phyloP scores from a whole-genome alignment of 805 yeast species.

The Teunomyces aglyptinius region DNA sequence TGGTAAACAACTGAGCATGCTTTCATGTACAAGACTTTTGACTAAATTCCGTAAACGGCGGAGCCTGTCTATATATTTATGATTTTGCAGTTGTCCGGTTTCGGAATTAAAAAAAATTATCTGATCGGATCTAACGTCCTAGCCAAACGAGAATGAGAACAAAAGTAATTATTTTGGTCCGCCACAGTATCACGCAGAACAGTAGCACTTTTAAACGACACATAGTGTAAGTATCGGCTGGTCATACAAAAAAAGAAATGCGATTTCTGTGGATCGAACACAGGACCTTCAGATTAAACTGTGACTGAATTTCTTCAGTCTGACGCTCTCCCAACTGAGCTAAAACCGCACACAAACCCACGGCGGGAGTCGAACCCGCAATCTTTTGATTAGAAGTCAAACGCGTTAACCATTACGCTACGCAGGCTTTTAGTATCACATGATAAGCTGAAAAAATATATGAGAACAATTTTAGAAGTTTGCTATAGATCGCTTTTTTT shows the following conservation, averaged over 20 bases:
- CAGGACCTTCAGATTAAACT: slow-evolving; percentile 75
- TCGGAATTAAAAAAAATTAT: slow-evolving; percentile 4
- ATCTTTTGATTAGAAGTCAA: slow-evolving; percentile 24
- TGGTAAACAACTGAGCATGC: slow-evolving; percentile 8
- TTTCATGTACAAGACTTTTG: not conserved
- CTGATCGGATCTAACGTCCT: slow-evolving; percentile 10
- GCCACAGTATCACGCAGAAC: not conserved
- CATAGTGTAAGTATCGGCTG: too few relatives aligned
- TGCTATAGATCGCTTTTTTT: not conserved
- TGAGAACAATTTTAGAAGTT: not conserved
- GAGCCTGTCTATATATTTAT: not conserved
- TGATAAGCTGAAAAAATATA: not conserved
- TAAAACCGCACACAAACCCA: slow-evolving; percentile 26
- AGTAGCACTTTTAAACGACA: not conserved
- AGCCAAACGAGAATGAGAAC: not conserved
- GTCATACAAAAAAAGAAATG: slow-evolving; percentile 24
- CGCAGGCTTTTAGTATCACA: slow-evolving; percentile 11
- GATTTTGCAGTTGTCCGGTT: not conserved
- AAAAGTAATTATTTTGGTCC: not conserved
- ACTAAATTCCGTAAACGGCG: not conserved
- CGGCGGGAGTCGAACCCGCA: slow-evolving; percentile 24
- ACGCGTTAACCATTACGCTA: slow-evolving; percentile 23
- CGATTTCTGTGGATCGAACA: slow-evolving; percentile 83
- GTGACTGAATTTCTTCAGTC: slow-evolving; percentile 32
- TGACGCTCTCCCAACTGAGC: slow-evolving; percentile 40